Base-by-base conservation (phyloP, 768 basidiomycete species). In the Psilocybe cubensis region DNA sequence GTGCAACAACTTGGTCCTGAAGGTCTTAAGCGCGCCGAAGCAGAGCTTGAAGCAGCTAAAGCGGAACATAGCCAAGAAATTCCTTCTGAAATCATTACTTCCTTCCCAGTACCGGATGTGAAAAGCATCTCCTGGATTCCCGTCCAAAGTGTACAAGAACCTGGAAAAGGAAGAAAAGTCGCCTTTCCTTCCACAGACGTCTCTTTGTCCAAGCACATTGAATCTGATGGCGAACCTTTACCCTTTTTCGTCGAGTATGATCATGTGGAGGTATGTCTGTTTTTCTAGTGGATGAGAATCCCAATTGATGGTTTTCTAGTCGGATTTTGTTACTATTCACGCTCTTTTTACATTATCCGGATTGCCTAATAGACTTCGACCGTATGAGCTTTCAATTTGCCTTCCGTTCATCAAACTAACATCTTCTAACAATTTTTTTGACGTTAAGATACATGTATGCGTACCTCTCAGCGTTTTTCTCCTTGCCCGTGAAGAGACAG, bases 231-330 rank as follows among this genome's bases (percentile, higher is more conserved):
- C 3, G 68, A 78, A 2, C 69, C 81, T 3, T 69, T 96, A 29
- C 86, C 96, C 5, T 96, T 94, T 75, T 96, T 95, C 69, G 85
- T 96, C 9, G 89, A 97, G 67, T 99, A 93, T 66, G 91, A 97
- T 65, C 92, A 96, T 70, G 94, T 96, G 46, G 84, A 94, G 78
- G 95, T 91, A 47, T 40, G 73, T 20, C 3, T 23, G 20, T 54
- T 51, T 31, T 47, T 43, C 48, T 40, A 8, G 54, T n/a, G 11
- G 27, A 27, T 23, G 60, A 17, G 54, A 38, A 50, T 27, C n/a
- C 51, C 47, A 44, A 57, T 38, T 14, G 10, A 24, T 24, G 46
- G 29, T 47, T 25, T 56, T 60, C 35, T 60, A 97, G 92, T 98
- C 96, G 7, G 94, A 96, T 66, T 98, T 99, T 70, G 86, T 98